These are phyloP conservation scores for Dryas drummondii DNA, from an alignment of 306 rosid species.

Conservation along the genomic window DNA sequence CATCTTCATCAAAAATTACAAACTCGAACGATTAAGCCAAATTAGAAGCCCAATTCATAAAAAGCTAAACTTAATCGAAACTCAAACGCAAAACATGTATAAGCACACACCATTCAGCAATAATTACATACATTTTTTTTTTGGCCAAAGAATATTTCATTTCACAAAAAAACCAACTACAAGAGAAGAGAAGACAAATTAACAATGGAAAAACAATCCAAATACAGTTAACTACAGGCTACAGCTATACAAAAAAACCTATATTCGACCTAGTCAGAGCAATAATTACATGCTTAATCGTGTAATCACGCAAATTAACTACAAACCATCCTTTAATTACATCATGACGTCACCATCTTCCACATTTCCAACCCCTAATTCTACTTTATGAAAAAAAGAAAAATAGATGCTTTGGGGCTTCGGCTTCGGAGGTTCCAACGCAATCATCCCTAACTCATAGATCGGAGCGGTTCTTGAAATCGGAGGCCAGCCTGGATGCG, in stretches of 20 bases:
- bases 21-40: neutral
- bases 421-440: no score
- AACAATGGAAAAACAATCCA: no score
- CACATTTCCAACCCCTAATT: conserved; percentile 5
- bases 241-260: no score
- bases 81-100: neutral
- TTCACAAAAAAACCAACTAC: no score
- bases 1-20: no score
- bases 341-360: neutral
- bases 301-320: neutral
- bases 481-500: conserved; percentile 87
- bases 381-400: neutral
- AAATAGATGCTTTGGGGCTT: conserved; percentile 12
- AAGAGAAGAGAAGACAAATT: no score
- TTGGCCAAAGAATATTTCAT: no score
- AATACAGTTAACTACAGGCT: no score
- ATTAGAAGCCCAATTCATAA: neutral
- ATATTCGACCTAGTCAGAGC: no score
- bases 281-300: neutral
- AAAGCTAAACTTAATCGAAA: neutral
- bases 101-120: neutral
- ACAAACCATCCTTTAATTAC: neutral
- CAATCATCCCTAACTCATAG: conserved; percentile 12
- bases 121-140: conserved; percentile 12
- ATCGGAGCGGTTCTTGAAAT: conserved; percentile 56